Conservation (phyloP, 2,329 filamentous ascomycete species). For the Stemphylium beticola region DNA sequence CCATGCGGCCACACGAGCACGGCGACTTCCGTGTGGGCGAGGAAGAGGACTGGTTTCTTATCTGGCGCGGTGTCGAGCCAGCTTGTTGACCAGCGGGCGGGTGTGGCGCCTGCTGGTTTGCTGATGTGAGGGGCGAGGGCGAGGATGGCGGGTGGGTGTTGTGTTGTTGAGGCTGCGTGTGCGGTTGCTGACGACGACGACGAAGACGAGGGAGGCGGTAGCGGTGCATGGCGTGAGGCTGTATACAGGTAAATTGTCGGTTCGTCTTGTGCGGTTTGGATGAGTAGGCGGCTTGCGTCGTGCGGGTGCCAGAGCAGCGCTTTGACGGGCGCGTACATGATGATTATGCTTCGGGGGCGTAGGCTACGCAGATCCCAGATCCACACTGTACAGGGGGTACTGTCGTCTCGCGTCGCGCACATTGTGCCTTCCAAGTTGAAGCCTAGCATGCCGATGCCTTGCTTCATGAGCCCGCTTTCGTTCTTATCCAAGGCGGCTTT, state of each 20-base stretch:
- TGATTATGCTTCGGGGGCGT: conserved; percentile 48
- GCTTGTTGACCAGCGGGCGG: conserved; percentile 29
- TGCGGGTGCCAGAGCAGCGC: conserved; percentile 53
- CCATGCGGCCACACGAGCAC: conserved; percentile 52
- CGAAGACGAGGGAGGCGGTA: conserved; percentile 4
- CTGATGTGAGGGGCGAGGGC: conserved; percentile 26
- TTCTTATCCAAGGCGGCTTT: conserved; percentile 40
- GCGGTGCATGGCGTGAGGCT: conserved; percentile 2
- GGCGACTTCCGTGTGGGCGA: conserved; percentile 48
- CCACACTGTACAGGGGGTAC: conserved; percentile 54
- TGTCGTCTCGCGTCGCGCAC: conserved; percentile 49
- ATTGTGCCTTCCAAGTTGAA: conserved; percentile 48
- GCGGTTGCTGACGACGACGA: conserved; percentile 23
- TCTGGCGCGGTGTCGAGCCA: conserved; percentile 38
- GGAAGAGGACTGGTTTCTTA: conserved; percentile 45
- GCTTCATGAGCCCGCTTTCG: conserved; percentile 40
- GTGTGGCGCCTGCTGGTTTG: conserved; percentile 30
- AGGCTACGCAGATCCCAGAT: conserved; percentile 54
- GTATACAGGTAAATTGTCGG: conserved; percentile 51
- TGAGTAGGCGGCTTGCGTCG: conserved; percentile 46
- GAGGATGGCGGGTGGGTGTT: conserved; percentile 34
- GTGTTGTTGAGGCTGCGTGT: conserved; percentile 11
- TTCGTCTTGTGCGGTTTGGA: conserved; percentile 51
- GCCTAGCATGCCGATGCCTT: conserved; percentile 46
- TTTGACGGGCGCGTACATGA: conserved; percentile 55